These are phyloP conservation scores for Claviceps fusiformis DNA, from an alignment of 2,329 filamentous ascomycete species.

Conservation along the genomic window DNA sequence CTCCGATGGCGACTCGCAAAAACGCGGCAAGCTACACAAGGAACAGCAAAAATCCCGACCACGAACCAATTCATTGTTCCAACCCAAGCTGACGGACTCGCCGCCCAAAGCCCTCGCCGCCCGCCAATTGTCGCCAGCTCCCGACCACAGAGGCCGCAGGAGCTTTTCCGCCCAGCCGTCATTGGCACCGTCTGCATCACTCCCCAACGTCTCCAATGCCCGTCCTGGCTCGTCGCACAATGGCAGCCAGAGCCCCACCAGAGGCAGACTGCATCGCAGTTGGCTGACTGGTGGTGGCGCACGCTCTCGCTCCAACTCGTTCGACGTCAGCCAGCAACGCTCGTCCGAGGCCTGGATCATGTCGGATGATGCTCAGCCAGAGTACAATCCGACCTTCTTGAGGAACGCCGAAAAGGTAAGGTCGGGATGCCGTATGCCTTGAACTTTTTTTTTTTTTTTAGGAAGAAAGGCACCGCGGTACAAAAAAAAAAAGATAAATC, in stretches of 20 bases:
- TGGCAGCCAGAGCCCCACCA: constrained; percentile 30
- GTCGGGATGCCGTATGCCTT: too few species aligned
- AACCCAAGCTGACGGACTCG: constrained; percentile 12
- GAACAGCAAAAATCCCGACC: constrained; percentile 12
- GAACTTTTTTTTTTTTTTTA: background rate
- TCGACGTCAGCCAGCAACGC: constrained; percentile 14
- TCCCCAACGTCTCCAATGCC: constrained; percentile 17
- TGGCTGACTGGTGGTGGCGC: constrained; percentile 39
- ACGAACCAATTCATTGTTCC: constrained; percentile 21
- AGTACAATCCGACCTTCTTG: constrained; percentile 42
- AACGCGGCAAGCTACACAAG: constrained; percentile 19
- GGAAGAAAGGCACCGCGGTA: background rate
- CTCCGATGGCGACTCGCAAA: constrained; percentile 8
- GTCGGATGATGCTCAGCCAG: constrained; percentile 33
- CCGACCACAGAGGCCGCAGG: constrained; percentile 27
- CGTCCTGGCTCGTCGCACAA: constrained; percentile 13
- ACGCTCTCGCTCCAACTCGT: constrained; percentile 37
- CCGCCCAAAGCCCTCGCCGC: constrained; percentile 2
- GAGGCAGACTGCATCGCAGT: constrained; percentile 35
- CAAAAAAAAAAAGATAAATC: background rate
- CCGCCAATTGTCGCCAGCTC: background rate
- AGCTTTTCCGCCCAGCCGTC: constrained; percentile 35
- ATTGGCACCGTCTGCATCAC: background rate
- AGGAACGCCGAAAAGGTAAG: constrained; percentile 41
- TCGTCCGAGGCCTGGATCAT: constrained; percentile 39